phyloP scores from a whole-genome alignment of 768 basidiomycete genomes.

The Aureoboletus auriporus region DNA sequence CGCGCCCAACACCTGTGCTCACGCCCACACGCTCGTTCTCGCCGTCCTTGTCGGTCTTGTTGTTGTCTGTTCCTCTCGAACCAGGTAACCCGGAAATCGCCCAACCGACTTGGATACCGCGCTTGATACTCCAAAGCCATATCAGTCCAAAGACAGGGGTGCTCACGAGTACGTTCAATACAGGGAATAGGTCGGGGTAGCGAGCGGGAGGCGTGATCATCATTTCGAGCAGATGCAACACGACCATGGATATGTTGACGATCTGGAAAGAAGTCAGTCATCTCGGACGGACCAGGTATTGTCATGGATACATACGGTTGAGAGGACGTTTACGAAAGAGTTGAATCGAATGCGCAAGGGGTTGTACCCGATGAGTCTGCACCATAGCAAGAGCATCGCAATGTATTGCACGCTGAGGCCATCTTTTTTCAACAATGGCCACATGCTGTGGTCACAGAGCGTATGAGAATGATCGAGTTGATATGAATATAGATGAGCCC shows the following conservation, averaged over 20 bases:
- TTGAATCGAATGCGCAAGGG: slow-evolving; percentile 45
- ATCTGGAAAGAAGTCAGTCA: slow-evolving; percentile 30
- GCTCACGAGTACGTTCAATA: slow-evolving; percentile 79
- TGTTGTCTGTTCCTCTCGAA: slow-evolving; percentile 3
- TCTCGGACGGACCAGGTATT: not conserved
- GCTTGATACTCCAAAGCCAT: slow-evolving; percentile 91
- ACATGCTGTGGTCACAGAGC: slow-evolving; percentile 62
- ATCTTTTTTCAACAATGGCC: slow-evolving; percentile 81
- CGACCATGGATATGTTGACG: slow-evolving; percentile 50
- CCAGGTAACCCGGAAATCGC: slow-evolving; percentile 56
- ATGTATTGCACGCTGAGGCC: slow-evolving; percentile 74
- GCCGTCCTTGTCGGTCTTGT: not conserved
- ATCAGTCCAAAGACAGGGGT: slow-evolving; percentile 74
- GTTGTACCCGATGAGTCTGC: slow-evolving; percentile 74
- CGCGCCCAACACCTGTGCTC: not conserved
- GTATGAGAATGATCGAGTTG: not conserved
- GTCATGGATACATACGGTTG: slow-evolving; percentile 38
- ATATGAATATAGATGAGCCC: slow-evolving; percentile 10
- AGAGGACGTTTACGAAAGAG: slow-evolving; percentile 51
- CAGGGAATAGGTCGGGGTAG: slow-evolving; percentile 82
- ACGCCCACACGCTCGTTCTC: slow-evolving; percentile 1
- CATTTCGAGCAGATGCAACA: slow-evolving; percentile 63
- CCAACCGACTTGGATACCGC: slow-evolving; percentile 78
- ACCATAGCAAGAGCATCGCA: slow-evolving; percentile 71
- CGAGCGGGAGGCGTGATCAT: slow-evolving; percentile 60